Conservation (phyloP, 78 protist species). For the Trichosphaerium sp. region DNA sequence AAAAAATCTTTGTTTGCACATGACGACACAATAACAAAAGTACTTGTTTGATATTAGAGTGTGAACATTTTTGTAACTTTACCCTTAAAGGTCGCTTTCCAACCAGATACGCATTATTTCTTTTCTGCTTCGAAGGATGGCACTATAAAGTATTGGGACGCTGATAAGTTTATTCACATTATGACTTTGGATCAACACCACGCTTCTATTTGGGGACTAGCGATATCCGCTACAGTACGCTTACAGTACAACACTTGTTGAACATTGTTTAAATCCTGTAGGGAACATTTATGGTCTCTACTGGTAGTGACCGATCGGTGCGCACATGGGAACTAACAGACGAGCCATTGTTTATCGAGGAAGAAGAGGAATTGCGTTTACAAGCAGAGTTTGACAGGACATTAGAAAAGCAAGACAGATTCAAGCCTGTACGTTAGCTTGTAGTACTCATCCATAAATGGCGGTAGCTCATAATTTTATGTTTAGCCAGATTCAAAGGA, state of each 20-base stretch:
- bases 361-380: constrained; percentile 48
- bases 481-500: constrained; percentile 26
- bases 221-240: constrained; percentile 20
- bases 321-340: constrained; percentile 67
- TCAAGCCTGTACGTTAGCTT: background rate
- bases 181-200: constrained; percentile 60
- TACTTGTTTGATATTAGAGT: too few species aligned
- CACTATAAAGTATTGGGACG: constrained; percentile 60
- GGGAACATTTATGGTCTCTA: constrained; percentile 42
- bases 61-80: too few species aligned
- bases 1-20: constrained; percentile 82
- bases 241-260: background rate
- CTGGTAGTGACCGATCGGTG: constrained; percentile 72
- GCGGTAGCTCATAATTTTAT: constrained; percentile 4
- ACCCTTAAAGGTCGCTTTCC: constrained; percentile 54
- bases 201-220: constrained; percentile 58
- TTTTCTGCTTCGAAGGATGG: constrained; percentile 67
- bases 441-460: constrained; percentile 9
- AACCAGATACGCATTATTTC: constrained; percentile 82
- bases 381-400: constrained; percentile 31
- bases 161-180: constrained; percentile 28
- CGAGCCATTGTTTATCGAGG: constrained; percentile 71
- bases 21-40: constrained; percentile 65
- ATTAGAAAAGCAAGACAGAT: background rate
- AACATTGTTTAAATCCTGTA: background rate